A percentile compares a stretch with the other conserved stretches of the same genome.
phyloP scores from a whole-genome alignment of 805 yeast species.

The Ogataea naganishii region DNA sequence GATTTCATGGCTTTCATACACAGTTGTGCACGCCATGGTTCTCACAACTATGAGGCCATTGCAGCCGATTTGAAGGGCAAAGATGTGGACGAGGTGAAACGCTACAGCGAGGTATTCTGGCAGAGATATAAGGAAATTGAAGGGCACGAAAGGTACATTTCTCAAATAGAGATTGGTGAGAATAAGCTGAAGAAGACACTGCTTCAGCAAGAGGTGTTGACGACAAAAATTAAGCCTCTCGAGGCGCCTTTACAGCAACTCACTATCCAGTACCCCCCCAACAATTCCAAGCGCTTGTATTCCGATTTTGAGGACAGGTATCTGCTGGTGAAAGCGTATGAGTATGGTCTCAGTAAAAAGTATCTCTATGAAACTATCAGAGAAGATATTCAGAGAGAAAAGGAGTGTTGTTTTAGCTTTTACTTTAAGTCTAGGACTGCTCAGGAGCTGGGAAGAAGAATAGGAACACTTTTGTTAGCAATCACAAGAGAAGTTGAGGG shows the following conservation, averaged over 20 bases:
- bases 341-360: slow-evolving; percentile 54
- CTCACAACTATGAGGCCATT: slow-evolving; percentile 40
- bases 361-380: slow-evolving; percentile 56
- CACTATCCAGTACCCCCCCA: slow-evolving; percentile 69
- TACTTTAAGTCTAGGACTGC: slow-evolving; percentile 62
- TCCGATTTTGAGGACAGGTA: slow-evolving; percentile 66
- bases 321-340: slow-evolving; percentile 49
- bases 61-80: slow-evolving; percentile 49
- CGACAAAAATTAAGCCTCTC: slow-evolving; percentile 41
- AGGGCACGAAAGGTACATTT: slow-evolving; percentile 61
- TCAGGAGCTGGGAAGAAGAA: slow-evolving; percentile 63
- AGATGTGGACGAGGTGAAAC: slow-evolving; percentile 47
- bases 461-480: slow-evolving; percentile 58
- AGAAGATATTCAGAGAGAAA: slow-evolving; percentile 51
- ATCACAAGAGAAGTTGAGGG: slow-evolving; percentile 64
- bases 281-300: slow-evolving; percentile 68
- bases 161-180: slow-evolving; percentile 69
- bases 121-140: slow-evolving; percentile 46
- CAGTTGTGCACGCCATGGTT: slow-evolving; percentile 59
- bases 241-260: slow-evolving; percentile 57
- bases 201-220: slow-evolving; percentile 48
- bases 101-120: slow-evolving; percentile 61
- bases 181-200: slow-evolving; percentile 48
- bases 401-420: slow-evolving; percentile 65
- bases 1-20: slow-evolving; percentile 69